Percentiles rank a stretch among this genome's conserved stretches.
These are phyloP conservation scores for Sarocladium strictum DNA, from an alignment of 2,329 filamentous ascomycete species.

Conservation along the genomic window DNA sequence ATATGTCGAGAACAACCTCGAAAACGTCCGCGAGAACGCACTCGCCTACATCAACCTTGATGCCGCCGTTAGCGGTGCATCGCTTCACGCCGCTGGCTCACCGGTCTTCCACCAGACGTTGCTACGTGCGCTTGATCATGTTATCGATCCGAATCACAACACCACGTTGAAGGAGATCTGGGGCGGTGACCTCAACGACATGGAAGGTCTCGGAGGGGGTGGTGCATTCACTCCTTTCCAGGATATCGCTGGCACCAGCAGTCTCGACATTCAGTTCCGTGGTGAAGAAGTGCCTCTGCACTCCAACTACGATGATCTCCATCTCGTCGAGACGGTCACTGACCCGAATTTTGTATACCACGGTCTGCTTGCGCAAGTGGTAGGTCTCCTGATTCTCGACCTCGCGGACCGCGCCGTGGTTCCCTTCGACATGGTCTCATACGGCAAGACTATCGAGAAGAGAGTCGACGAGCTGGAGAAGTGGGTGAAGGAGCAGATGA, in stretches of 20 bases:
- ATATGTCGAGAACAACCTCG: conserved; percentile 80
- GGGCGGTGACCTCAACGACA: conserved; percentile 54
- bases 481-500: conserved; percentile 54
- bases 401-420: conserved; percentile 74
- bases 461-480: conserved; percentile 63
- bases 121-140: conserved; percentile 65
- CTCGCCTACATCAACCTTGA: conserved; percentile 92
- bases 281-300: conserved; percentile 65
- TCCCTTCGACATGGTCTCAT: conserved; percentile 73
- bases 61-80: conserved; percentile 66
- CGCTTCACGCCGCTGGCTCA: conserved; percentile 73
- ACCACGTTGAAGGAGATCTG: conserved; percentile 69
- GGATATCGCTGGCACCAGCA: conserved; percentile 81
- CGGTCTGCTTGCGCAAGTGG: conserved; percentile 69
- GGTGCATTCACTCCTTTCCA: conserved; percentile 90
- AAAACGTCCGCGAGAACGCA: conserved; percentile 64
- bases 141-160: conserved; percentile 67
- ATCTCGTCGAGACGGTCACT: conserved; percentile 73
- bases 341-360: conserved; percentile 85
- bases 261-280: conserved; percentile 75
- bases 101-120: conserved; percentile 73
- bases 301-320: conserved; percentile 84
- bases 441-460: conserved; percentile 56
- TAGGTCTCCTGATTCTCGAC: conserved; percentile 78
- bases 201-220: conserved; percentile 66